Evolutionary conservation across 2,329 filamentous ascomycete genomes (phyloP).

Genomic region (Davidsoniella neocaledoniae): DNA sequence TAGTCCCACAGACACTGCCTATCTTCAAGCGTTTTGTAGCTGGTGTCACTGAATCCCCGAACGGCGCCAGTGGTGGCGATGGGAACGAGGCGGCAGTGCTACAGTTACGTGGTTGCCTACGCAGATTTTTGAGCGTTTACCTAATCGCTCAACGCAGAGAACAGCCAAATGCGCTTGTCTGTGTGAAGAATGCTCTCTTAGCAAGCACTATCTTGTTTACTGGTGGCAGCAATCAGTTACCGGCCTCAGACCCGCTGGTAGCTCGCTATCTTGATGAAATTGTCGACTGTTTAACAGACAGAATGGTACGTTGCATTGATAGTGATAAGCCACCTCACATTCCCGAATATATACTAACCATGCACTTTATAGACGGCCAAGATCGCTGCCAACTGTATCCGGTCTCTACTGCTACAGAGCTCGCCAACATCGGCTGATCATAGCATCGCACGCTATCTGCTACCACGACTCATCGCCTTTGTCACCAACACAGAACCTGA

Average conservation of each 20-base stretch:
- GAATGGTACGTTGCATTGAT: conserved; percentile 47
- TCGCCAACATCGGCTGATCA: conserved; percentile 49
- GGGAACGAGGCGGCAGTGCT: conserved; percentile 35
- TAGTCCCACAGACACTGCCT: conserved; percentile 77
- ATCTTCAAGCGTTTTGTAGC: conserved; percentile 83
- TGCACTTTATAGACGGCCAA: conserved; percentile 47
- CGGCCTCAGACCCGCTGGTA: conserved; percentile 58
- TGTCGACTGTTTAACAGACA: conserved; percentile 64
- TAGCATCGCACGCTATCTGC: conserved; percentile 54
- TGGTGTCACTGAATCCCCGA: conserved; percentile 41
- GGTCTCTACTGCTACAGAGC: conserved; percentile 59
- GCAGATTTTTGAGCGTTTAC: conserved; percentile 67
- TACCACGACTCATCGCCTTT: conserved; percentile 63
- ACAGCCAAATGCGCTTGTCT: conserved; percentile 57
- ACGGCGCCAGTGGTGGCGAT: conserved; percentile 21
- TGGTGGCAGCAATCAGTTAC: conserved; percentile 55
- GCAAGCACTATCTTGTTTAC: conserved; percentile 82
- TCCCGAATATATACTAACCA: conserved; percentile 14
- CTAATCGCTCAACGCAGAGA: conserved; percentile 61
- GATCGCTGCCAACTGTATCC: conserved; percentile 77
- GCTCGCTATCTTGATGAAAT: conserved; percentile 62
- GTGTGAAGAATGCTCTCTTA: conserved; percentile 84
- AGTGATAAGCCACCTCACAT: background rate
- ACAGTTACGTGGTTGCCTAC: conserved; percentile 68
- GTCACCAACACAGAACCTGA: conserved; percentile 52